Evolutionary conservation across 2,329 filamentous ascomycete species (phyloP).

Genomic region (Cyanodermella asteris): DNA sequence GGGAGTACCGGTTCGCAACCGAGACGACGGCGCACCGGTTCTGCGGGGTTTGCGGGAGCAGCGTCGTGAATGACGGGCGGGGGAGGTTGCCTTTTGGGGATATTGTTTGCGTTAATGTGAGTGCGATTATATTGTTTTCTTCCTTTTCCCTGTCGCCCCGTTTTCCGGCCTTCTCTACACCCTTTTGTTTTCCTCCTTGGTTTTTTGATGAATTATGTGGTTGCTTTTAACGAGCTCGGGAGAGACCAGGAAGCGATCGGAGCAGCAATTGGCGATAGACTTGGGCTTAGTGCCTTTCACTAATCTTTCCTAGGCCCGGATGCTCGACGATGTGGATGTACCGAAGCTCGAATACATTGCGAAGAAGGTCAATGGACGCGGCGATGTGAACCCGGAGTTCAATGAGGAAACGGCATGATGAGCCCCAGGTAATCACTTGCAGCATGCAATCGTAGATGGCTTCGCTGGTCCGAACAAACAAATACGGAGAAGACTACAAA

Average conservation of each 20-base stretch:
- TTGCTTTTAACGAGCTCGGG: no score
- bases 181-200: no score
- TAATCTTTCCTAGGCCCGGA: constrained; percentile 1
- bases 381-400: no score
- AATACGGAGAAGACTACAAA: no score
- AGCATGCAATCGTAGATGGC: no score
- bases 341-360: constrained; percentile 1
- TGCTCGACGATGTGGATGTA: constrained; percentile 1
- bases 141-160: background rate
- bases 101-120: constrained; percentile 1
- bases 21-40: constrained; percentile 3
- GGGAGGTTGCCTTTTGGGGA: background rate
- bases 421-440: no score
- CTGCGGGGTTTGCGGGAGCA: constrained; percentile 2
- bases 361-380: no score
- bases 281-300: background rate
- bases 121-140: background rate
- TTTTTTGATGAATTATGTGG: no score
- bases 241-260: no score
- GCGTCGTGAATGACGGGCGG: background rate
- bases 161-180: background rate
- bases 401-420: no score
- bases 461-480: no score
- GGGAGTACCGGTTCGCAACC: constrained; percentile 1
- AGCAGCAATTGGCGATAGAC: no score